A percentile compares a stretch with the other conserved stretches of the same genome.
These are phyloP conservation scores for Penicillium psychrosexuale DNA, from an alignment of 2,329 filamentous ascomycete genomes.

Conservation along the genomic window DNA sequence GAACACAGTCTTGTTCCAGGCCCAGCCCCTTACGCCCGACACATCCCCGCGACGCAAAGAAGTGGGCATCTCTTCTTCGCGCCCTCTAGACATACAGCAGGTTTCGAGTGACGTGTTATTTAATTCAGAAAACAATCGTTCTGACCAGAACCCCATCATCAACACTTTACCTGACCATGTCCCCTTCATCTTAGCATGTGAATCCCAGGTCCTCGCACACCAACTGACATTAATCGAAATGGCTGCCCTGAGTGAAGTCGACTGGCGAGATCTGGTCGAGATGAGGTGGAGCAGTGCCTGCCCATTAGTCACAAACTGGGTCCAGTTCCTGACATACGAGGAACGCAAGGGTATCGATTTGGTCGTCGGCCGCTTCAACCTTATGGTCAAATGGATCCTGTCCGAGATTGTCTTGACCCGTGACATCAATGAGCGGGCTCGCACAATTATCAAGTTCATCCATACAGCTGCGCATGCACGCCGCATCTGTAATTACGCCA, in stretches of 20 bases:
- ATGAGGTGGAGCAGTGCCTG: conserved; percentile 60
- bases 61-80: conserved; percentile 14
- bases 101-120: conserved; percentile 35
- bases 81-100: conserved; percentile 26
- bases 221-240: conserved; percentile 65
- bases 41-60: conserved; percentile 38
- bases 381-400: conserved; percentile 64
- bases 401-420: conserved; percentile 61
- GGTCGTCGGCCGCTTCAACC: conserved; percentile 64
- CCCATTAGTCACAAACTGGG: conserved; percentile 56
- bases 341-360: conserved; percentile 60
- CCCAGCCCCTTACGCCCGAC: conserved; percentile 43
- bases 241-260: conserved; percentile 62
- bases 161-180: conserved; percentile 46
- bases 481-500: conserved; percentile 61
- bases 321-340: conserved; percentile 56
- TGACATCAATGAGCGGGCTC: conserved; percentile 56
- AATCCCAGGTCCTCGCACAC: conserved; percentile 59
- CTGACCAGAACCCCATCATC: conserved; percentile 10
- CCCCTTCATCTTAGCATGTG: conserved; percentile 62
- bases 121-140: conserved; percentile 31
- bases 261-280: conserved; percentile 65
- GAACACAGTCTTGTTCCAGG: conserved; percentile 33
- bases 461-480: conserved; percentile 60
- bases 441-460: conserved; percentile 61